A percentile compares a stretch with the other conserved stretches of the same genome.
phyloP scores from a whole-genome alignment of 176 grass and related monocot genomes.

The Saccharum spontaneum region DNA sequence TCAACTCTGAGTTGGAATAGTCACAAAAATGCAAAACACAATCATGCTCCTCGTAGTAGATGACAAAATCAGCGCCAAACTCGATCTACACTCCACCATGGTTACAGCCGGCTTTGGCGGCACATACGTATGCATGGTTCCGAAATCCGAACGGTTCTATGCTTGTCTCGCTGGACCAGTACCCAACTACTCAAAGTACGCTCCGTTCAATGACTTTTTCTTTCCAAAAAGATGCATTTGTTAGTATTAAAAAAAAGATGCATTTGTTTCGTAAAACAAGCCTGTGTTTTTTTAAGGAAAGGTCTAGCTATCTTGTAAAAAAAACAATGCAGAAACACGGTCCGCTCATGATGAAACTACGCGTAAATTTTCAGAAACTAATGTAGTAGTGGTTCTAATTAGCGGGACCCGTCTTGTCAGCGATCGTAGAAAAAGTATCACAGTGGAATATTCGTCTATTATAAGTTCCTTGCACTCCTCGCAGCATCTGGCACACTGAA shows the following conservation, averaged over 20 bases:
- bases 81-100: not conserved
- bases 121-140: not conserved
- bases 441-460: not conserved
- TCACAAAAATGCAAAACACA: not conserved
- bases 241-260: not conserved
- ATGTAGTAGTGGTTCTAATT: too few species aligned
- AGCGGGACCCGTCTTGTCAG: not conserved
- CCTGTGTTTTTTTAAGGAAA: not conserved
- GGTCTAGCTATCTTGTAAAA: not conserved
- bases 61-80: not conserved
- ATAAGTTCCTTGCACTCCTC: not conserved
- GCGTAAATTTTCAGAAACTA: not conserved
- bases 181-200: not conserved
- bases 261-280: not conserved
- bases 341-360: not conserved
- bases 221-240: not conserved
- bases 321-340: not conserved
- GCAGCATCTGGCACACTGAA: not conserved
- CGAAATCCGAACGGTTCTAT: not conserved
- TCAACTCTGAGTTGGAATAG: not conserved
- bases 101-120: conserved; percentile 5
- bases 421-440: not conserved
- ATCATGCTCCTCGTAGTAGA: not conserved
- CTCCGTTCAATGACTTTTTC: too few species aligned
- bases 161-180: not conserved